phyloP scores from a whole-genome alignment of 805 yeast species.

The Wickerhamomyces sydowiorum region DNA sequence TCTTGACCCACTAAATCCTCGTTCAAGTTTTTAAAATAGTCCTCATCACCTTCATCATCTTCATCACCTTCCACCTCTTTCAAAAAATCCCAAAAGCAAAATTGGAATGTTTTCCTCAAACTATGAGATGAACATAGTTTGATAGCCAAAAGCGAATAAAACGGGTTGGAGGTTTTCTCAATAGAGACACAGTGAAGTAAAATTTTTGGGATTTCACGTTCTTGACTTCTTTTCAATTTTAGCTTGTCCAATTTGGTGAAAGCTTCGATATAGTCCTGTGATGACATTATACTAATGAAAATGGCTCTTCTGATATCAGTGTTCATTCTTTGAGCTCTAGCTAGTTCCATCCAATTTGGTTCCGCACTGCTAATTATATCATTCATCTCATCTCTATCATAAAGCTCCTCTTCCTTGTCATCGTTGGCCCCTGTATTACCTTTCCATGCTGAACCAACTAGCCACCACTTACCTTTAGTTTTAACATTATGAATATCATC shows the following conservation, averaged over 20 bases:
- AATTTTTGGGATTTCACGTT: slow-evolving; percentile 81
- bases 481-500: slow-evolving; percentile 76
- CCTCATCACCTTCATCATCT: slow-evolving; percentile 30
- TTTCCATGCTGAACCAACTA: slow-evolving; percentile 97
- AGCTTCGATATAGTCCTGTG: slow-evolving; percentile 87
- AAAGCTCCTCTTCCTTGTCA: slow-evolving; percentile 10
- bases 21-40: slow-evolving; percentile 20
- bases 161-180: slow-evolving; percentile 85
- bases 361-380: slow-evolving; percentile 21
- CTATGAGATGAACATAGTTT: slow-evolving; percentile 73
- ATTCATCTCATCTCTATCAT: slow-evolving; percentile 11
- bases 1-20: slow-evolving; percentile 31
- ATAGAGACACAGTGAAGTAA: slow-evolving; percentile 79
- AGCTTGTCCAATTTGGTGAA: slow-evolving; percentile 76
- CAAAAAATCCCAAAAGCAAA: slow-evolving; percentile 81
- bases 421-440: slow-evolving; percentile 40
- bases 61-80: slow-evolving; percentile 59
- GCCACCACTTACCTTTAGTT: slow-evolving; percentile 96
- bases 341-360: slow-evolving; percentile 87
- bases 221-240: slow-evolving; percentile 71
- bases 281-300: slow-evolving; percentile 91
- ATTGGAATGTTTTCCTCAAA: slow-evolving; percentile 79
- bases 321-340: slow-evolving; percentile 85
- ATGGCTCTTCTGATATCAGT: slow-evolving; percentile 93
- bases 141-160: slow-evolving; percentile 73